Evolutionary conservation across 2,329 filamentous ascomycete genomes (phyloP), one percentile per base, ranked within the genome.

Genomic region (Exophiala alcalophila): DNA sequence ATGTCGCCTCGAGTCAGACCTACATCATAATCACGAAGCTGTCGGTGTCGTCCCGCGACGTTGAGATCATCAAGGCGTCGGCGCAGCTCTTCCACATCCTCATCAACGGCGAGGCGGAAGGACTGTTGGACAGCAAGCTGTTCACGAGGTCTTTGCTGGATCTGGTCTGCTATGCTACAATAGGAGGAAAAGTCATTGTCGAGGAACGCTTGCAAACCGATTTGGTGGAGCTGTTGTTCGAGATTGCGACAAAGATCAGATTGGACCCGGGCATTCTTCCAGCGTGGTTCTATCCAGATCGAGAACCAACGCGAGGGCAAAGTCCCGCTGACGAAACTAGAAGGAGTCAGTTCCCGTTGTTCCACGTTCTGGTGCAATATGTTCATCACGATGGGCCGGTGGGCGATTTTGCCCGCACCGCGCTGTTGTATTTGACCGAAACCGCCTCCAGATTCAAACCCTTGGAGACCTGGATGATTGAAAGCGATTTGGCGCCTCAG

Each of bases 31-130:
- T 97, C 52, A 86, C 86, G 51, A 89, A 94, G 67, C 89, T 97
- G 55, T 89, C 90, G 2, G 81, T 86, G 2, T 83, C 84, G 0
- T 89, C 86, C 21, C 84, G 87, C 62, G 86, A 94, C 64, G 85
- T 94, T 57, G 83, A 80, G 60, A 83, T 96, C 59, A 84, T 97
- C 55, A 82, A 84, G 53, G 86, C 91, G 59, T 85, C 86, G 18
- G 84, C 95, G 25, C 73, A 83, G 27, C 82, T 96, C 61, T 96
- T 96, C 65, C 88, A 87, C 44, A 89, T 88, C 11, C 76, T 98
- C 51, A 86, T 97, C 58, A 92, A 98, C 66, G 92, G 89, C 63
- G 92, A 97, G 65, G 90, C 96, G 67, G 92, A 96, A 61, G 88
- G 89, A 24, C 94, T 97, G 59, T 80, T 96, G 33, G 86, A 94